Percentiles rank a stretch among this genome's conserved stretches.
These are phyloP conservation scores for Dictyostelium firmibasis DNA, from an alignment of 78 protist species.

Conservation along the genomic window DNA sequence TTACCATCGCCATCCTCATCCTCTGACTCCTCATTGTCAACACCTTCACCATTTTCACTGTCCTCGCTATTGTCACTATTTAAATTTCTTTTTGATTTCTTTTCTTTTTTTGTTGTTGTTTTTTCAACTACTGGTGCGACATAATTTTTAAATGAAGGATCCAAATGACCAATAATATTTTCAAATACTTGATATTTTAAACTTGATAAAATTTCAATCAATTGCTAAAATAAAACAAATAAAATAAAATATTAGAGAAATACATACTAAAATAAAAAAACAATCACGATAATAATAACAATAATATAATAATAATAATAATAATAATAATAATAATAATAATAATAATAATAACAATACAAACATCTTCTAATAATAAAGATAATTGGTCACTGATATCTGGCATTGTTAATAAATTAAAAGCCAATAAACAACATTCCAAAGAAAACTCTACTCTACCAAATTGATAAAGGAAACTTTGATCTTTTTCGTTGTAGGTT, in stretches of 20 bases:
- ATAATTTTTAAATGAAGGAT: slow-evolving; percentile 54
- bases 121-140: not conserved
- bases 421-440: slow-evolving; percentile 5
- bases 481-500: not conserved
- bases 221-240: not conserved
- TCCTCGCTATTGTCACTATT: not conserved
- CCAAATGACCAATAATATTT: slow-evolving; percentile 50
- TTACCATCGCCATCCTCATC: not conserved
- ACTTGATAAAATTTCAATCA: slow-evolving; percentile 32
- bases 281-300: not conserved
- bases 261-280: not conserved
- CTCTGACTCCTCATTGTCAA: not conserved
- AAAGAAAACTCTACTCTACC: slow-evolving; percentile 27
- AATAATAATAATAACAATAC: not conserved
- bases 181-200: slow-evolving; percentile 39
- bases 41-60: not conserved
- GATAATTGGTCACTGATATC: slow-evolving; percentile 2
- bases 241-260: not conserved
- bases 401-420: slow-evolving; percentile 26
- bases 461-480: not conserved
- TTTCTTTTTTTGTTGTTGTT: not conserved
- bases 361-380: slow-evolving; percentile 45
- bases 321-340: not conserved
- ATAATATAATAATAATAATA: not conserved
- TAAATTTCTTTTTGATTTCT: not conserved